A percentile compares a stretch with the other conserved stretches of the same genome.
Evolutionary conservation across 257 asterid genomes (phyloP).

Genomic region (Ilex asprella): DNA sequence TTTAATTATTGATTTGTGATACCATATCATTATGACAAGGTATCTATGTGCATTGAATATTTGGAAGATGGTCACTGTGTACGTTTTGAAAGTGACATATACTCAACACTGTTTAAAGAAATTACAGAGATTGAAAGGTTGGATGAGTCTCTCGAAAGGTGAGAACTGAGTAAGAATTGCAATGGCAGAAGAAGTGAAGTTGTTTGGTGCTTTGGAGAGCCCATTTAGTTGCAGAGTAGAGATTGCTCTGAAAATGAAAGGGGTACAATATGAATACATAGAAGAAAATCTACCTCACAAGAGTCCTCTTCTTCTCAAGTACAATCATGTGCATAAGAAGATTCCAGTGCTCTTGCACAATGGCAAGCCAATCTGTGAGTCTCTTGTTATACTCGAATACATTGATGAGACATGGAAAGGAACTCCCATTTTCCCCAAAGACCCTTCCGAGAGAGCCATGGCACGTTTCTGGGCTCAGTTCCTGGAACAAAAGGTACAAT

Average conservation of each 20-base stretch:
- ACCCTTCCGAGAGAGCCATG: constrained; percentile 4
- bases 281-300: constrained; percentile 13
- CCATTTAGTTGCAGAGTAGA: no score
- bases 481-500: constrained; percentile 1
- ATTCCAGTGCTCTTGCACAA: constrained; percentile 15
- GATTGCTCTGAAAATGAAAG: constrained; percentile 13
- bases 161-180: no score
- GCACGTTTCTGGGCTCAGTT: constrained; percentile 11
- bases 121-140: no score
- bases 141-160: no score
- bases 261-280: constrained; percentile 10
- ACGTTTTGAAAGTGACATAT: no score
- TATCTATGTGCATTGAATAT: no score
- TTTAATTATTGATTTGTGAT: no score
- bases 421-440: background rate
- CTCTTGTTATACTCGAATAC: constrained; percentile 18
- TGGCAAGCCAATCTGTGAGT: constrained; percentile 11
- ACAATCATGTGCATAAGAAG: constrained; percentile 13
- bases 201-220: no score
- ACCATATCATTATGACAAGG: no score
- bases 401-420: constrained; percentile 9
- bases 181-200: no score
- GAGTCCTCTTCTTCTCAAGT: constrained; percentile 14
- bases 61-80: no score
- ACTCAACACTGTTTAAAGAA: no score